Percentiles rank a stretch among this genome's conserved stretches.
phyloP scores from a whole-genome alignment of 2,329 filamentous ascomycete genomes.

The Colletotrichum endophyticum region DNA sequence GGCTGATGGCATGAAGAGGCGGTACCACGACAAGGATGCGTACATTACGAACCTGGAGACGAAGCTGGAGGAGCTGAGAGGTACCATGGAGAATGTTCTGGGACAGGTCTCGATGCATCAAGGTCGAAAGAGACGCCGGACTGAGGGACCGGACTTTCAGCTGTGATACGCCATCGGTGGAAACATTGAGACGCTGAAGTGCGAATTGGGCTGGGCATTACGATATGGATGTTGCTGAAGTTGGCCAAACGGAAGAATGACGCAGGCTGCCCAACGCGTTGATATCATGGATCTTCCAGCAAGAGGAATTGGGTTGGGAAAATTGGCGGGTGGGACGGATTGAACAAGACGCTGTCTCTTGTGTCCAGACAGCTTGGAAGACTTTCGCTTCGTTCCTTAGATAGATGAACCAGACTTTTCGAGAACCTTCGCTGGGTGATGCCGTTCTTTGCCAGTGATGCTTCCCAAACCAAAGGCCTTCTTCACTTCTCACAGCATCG shows the following conservation, averaged over 20 bases:
- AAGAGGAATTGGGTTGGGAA: background rate
- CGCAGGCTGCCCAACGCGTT: fast-evolving
- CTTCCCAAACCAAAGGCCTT: fast-evolving
- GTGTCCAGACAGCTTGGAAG: background rate
- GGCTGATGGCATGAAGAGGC: background rate
- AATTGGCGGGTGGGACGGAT: background rate
- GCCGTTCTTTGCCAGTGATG: background rate
- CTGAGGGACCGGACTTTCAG: background rate
- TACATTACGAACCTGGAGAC: background rate
- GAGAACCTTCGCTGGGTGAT: fast-evolving
- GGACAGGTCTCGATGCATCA: background rate
- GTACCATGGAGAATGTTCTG: background rate
- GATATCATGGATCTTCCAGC: background rate
- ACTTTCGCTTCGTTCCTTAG: background rate
- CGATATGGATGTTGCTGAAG: no score
- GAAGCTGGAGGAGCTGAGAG: background rate
- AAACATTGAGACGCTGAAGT: background rate
- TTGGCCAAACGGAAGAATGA: background rate
- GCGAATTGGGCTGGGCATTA: no score
- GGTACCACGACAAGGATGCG: background rate
- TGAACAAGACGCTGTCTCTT: background rate
- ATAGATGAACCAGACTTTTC: background rate
- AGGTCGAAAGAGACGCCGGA: background rate
- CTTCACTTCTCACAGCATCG: fast-evolving
- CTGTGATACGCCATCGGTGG: fast-evolving